These are phyloP conservation scores for Bodo saltans DNA, from an alignment of 78 protist genomes.

Conservation along the genomic window DNA sequence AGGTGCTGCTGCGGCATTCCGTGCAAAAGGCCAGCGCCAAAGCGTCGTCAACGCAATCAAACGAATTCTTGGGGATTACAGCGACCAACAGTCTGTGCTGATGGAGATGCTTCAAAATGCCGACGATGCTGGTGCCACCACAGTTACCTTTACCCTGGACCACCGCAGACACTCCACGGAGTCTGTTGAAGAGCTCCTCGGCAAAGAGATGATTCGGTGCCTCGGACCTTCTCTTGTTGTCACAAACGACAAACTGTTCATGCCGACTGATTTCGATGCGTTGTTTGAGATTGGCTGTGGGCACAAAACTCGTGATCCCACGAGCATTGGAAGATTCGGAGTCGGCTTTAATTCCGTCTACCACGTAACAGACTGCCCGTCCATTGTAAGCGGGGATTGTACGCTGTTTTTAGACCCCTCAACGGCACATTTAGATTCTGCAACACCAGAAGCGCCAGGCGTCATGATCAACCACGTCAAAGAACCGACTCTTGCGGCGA, in stretches of 20 bases:
- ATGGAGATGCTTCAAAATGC: too few species aligned
- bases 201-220: not conserved
- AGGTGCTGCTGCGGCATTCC: too few species aligned
- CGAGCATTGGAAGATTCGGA: constrained; percentile 48
- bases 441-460: not conserved
- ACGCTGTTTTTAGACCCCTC: constrained; percentile 45
- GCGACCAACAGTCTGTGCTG: too few species aligned
- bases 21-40: too few species aligned
- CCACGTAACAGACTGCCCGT: constrained; percentile 60
- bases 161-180: too few species aligned
- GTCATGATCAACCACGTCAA: not conserved
- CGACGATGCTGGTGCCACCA: too few species aligned
- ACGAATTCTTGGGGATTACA: too few species aligned
- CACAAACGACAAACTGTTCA: constrained; percentile 47
- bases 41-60: too few species aligned
- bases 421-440: not conserved
- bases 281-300: constrained; percentile 24
- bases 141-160: too few species aligned
- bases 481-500: not conserved
- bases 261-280: constrained; percentile 21
- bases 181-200: not conserved
- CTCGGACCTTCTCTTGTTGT: constrained; percentile 54
- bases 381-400: constrained; percentile 20
- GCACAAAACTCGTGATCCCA: not conserved
- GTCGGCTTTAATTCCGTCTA: constrained; percentile 61